Evolutionary conservation across 768 basidiomycete genomes (phyloP).

Genomic region (Lactarius deliciosus): DNA sequence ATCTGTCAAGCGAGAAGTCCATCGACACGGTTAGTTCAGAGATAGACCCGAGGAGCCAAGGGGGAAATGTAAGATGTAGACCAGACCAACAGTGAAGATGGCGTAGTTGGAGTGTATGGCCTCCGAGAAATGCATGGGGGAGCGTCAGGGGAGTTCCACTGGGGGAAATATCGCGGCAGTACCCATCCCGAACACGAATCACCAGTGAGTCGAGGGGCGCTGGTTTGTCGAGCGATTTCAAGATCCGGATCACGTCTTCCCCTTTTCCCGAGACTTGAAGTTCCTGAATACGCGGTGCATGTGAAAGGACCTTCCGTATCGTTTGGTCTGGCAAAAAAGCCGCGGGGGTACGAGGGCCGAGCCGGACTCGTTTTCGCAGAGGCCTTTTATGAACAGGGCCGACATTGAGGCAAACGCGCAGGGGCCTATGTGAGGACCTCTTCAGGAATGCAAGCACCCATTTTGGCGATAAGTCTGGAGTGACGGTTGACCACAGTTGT

Average conservation of each 20-base stretch:
- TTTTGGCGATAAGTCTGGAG: constrained; percentile 10
- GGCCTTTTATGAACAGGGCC: not conserved
- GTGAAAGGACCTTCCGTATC: constrained; percentile 4
- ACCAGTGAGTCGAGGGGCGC: constrained; percentile 7
- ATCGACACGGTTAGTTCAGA: constrained; percentile 9
- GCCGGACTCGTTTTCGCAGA: not conserved
- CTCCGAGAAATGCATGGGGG: constrained; percentile 12
- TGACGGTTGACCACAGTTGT: constrained; percentile 10
- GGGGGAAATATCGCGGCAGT: not conserved
- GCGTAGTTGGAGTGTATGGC: not conserved
- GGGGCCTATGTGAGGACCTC: constrained; percentile 8
- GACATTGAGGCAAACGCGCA: constrained; percentile 4
- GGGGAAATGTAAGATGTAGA: constrained; percentile 11
- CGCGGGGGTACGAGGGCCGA: not conserved
- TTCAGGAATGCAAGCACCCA: constrained; percentile 9
- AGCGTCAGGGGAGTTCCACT: not conserved
- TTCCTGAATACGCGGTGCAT: constrained; percentile 5
- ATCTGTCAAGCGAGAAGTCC: constrained; percentile 6
- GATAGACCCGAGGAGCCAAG: constrained; percentile 11
- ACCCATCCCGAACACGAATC: constrained; percentile 9
- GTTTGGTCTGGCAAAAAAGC: constrained; percentile 3
- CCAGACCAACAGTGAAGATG: constrained; percentile 14
- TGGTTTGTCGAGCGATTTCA: constrained; percentile 14
- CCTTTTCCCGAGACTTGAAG: constrained; percentile 9
- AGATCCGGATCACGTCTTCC: constrained; percentile 6